These are phyloP conservation scores for Coelastrella sp. DNA, from an alignment of 139 green algal genomes.

Conservation along the genomic window DNA sequence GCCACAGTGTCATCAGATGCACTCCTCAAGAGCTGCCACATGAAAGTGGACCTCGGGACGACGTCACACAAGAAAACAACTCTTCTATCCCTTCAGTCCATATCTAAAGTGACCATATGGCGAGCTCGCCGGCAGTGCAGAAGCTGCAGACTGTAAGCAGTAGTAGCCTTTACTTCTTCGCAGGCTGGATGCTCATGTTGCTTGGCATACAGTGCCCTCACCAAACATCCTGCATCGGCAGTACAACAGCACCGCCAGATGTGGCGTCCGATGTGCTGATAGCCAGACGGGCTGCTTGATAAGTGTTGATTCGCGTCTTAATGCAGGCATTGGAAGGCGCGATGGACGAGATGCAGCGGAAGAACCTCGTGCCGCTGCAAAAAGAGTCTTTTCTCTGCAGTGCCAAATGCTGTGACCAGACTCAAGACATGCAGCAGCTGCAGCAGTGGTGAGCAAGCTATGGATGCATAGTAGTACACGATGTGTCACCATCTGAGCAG, in stretches of 20 bases:
- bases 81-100: not conserved
- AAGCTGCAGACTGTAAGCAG: conserved; percentile 22
- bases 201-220: not conserved
- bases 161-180: too few relatives aligned
- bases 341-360: conserved; percentile 58
- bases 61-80: too few relatives aligned
- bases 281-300: too few relatives aligned
- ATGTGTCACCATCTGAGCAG: not conserved
- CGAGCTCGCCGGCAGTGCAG: not conserved
- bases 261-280: not conserved
- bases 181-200: too few relatives aligned
- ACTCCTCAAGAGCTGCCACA: too few relatives aligned
- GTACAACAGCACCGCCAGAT: not conserved
- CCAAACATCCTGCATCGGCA: too few relatives aligned
- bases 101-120: not conserved
- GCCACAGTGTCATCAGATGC: too few relatives aligned
- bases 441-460: conserved; percentile 42
- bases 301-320: not conserved
- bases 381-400: conserved; percentile 65
- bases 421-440: conserved; percentile 34
- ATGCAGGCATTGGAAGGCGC: conserved; percentile 51
- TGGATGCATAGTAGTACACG: not conserved
- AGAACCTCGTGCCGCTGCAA: conserved; percentile 53
- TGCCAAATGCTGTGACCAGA: conserved; percentile 59
- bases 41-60: too few relatives aligned